phyloP scores from a whole-genome alignment of 805 yeast genomes.

The Nakazawaea peltata region DNA sequence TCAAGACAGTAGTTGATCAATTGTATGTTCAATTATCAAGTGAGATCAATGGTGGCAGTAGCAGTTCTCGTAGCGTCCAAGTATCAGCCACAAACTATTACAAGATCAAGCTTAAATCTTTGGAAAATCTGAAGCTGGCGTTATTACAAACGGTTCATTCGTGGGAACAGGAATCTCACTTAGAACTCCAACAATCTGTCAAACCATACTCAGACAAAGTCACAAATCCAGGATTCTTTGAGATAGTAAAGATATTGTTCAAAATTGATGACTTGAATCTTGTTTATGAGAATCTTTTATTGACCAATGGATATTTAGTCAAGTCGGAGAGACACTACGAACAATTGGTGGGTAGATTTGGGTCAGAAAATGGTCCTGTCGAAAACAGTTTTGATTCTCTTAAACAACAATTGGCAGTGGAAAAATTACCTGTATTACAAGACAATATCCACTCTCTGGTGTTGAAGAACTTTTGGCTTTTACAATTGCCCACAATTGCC shows the following conservation, averaged over 20 bases:
- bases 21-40: conserved; percentile 10
- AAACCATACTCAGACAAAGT: conserved; percentile 20
- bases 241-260: conserved; percentile 20
- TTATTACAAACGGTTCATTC: conserved; percentile 16
- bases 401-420: background rate
- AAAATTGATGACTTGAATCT: conserved; percentile 25
- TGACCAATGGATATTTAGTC: conserved; percentile 15
- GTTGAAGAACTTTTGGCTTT: conserved; percentile 1
- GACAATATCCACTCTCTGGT: conserved; percentile 3
- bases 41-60: background rate
- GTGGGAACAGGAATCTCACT: conserved; percentile 27
- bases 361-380: conserved; percentile 2
- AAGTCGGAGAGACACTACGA: conserved; percentile 15
- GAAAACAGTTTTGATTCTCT: background rate
- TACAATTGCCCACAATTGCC: conserved; percentile 7
- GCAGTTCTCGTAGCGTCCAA: background rate
- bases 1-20: conserved; percentile 19
- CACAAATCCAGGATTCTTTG: conserved; percentile 19
- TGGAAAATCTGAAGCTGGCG: conserved; percentile 8
- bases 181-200: conserved; percentile 24
- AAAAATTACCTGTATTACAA: conserved; percentile 8
- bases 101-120: conserved; percentile 9
- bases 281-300: conserved; percentile 19
- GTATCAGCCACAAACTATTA: conserved; percentile 1
- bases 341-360: conserved; percentile 24